phyloP scores from a whole-genome alignment of 257 asterid species.

The Phtheirospermum japonicum region DNA sequence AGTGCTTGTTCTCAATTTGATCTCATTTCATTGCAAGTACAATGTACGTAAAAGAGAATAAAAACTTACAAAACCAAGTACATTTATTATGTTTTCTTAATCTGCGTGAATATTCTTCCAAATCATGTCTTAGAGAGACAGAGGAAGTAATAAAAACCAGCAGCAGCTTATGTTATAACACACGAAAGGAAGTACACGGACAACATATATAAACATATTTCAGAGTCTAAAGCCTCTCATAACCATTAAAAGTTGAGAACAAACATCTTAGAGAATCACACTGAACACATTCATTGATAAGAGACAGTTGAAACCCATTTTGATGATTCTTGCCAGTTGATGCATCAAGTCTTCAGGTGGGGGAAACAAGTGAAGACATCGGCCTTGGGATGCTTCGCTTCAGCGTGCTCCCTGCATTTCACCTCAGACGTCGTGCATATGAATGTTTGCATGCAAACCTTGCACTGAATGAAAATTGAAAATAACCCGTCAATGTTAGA shows the following conservation, averaged over 20 bases:
- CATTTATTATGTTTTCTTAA: too few species aligned
- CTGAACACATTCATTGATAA: constrained; percentile 8
- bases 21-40: too few species aligned
- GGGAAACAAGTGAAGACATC: constrained; percentile 2
- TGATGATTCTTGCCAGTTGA: neutral
- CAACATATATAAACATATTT: neutral
- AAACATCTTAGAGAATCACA: neutral
- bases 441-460: constrained; percentile 10
- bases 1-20: too few species aligned
- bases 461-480: neutral
- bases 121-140: too few species aligned
- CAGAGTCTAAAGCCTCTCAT: constrained; percentile 3
- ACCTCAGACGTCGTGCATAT: constrained; percentile 2
- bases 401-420: constrained; percentile 13
- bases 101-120: too few species aligned
- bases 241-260: constrained; percentile 12
- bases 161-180: too few species aligned
- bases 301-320: constrained; percentile 8
- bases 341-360: constrained; percentile 2
- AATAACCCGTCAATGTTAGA: neutral
- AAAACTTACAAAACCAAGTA: too few species aligned
- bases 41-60: too few species aligned
- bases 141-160: neutral
- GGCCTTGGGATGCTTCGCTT: constrained; percentile 9
- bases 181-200: neutral